These are phyloP conservation scores for Ustilago nuda DNA, from an alignment of 1,284 basidiomycete species.

Conservation along the genomic window DNA sequence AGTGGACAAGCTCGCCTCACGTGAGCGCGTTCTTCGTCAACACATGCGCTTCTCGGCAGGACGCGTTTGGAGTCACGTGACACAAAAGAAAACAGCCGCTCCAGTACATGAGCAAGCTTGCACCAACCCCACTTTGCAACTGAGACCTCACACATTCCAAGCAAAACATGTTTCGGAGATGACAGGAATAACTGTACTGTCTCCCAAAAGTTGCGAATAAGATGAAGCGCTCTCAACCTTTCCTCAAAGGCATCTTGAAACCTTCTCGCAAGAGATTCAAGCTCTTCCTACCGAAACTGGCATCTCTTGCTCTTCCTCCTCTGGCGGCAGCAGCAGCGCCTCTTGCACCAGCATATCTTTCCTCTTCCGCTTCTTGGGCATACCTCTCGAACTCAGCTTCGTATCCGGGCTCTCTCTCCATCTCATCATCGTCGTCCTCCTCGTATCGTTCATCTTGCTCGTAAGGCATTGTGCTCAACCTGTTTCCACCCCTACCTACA, in stretches of 20 bases:
- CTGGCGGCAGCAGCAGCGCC: neutral
- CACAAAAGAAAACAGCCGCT: no score
- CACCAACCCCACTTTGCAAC: no score
- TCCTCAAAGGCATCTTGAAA: constrained; percentile 33
- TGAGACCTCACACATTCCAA: no score
- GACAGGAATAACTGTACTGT: neutral
- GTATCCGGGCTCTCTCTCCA: constrained; percentile 43
- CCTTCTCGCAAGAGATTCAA: constrained; percentile 45
- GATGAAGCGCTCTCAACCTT: neutral
- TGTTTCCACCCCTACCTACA: constrained; percentile 17
- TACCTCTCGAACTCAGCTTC: constrained; percentile 49
- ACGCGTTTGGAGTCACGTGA: neutral
- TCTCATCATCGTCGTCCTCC: constrained; percentile 45
- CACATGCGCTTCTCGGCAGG: neutral
- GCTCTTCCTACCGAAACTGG: constrained; percentile 49
- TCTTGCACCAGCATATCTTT: constrained; percentile 12
- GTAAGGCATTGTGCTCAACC: constrained; percentile 24
- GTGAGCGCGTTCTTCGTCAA: constrained; percentile 4
- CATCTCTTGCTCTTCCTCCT: constrained; percentile 12
- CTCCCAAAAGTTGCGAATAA: neutral
- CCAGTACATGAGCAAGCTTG: no score
- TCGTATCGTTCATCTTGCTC: constrained; percentile 24
- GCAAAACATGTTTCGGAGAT: no score
- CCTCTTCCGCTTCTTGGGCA: constrained; percentile 37
- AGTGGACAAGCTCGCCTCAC: no score